A percentile compares a stretch with the other conserved stretches of the same genome.
Conservation (phyloP, 306 rosid genomes). For the Dalbergia cultrata region DNA sequence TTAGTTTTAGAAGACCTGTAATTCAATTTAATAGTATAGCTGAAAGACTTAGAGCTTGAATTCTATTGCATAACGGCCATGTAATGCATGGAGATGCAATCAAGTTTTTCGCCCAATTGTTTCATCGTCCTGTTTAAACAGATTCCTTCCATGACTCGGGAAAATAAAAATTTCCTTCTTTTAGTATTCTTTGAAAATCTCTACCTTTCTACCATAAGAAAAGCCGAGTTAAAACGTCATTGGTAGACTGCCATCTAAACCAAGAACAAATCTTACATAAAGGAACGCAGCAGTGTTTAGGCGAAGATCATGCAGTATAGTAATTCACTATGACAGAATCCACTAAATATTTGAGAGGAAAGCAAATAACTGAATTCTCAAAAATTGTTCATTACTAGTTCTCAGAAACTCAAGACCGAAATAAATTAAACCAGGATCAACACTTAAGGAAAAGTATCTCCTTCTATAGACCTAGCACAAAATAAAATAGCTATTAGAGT, state of each 20-base stretch:
- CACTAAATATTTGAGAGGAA: background rate
- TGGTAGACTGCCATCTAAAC: background rate
- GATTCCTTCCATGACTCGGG: no score
- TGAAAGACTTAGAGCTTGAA: background rate
- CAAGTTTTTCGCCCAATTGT: no score
- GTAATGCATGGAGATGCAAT: no score
- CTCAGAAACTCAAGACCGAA: conserved; percentile 43
- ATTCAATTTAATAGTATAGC: background rate
- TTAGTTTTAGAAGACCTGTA: background rate
- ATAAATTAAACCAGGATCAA: conserved; percentile 45
- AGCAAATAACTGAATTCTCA: conserved; percentile 23
- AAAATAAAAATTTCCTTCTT: background rate
- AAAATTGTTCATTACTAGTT: conserved; percentile 46
- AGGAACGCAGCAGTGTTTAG: background rate
- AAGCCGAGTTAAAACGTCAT: background rate
- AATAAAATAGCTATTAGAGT: conserved; percentile 41
- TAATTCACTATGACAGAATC: background rate
- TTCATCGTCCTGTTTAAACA: background rate
- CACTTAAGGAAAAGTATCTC: conserved; percentile 39
- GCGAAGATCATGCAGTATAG: background rate
- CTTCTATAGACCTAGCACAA: conserved; percentile 43
- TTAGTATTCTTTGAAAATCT: background rate
- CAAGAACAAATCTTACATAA: background rate
- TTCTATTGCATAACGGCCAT: background rate
- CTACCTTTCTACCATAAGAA: background rate